Conservation (phyloP, 2,329 filamentous ascomycete genomes). For the Trichothecium sympodiale region DNA sequence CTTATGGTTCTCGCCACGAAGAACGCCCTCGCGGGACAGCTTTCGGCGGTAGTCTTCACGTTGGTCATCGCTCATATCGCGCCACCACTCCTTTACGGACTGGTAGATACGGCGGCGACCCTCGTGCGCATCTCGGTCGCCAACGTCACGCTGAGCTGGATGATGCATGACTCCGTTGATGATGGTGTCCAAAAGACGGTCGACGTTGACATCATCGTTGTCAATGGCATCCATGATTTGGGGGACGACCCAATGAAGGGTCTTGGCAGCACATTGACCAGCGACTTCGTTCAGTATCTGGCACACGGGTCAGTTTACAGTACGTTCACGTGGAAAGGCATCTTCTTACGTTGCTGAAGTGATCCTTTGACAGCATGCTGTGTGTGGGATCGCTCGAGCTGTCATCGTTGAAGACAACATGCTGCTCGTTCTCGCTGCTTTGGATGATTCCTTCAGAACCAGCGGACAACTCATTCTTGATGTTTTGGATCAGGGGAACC, state of each 20-base stretch:
- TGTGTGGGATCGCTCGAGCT: slow-evolving; percentile 73
- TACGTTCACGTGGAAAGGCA: slow-evolving; percentile 2
- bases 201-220: slow-evolving; percentile 57
- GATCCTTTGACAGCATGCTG: slow-evolving; percentile 92
- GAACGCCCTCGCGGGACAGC: slow-evolving; percentile 68
- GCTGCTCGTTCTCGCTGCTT: slow-evolving; percentile 73
- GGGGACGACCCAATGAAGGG: slow-evolving; percentile 77
- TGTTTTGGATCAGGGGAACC: slow-evolving; percentile 73
- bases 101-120: slow-evolving; percentile 68
- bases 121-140: slow-evolving; percentile 59
- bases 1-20: slow-evolving; percentile 73
- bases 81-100: slow-evolving; percentile 80
- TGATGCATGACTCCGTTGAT: slow-evolving; percentile 79
- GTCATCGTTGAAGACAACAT: slow-evolving; percentile 77
- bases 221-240: slow-evolving; percentile 86
- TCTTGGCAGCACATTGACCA: slow-evolving; percentile 67
- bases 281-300: slow-evolving; percentile 76
- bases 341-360: slow-evolving; percentile 66
- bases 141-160: slow-evolving; percentile 63
- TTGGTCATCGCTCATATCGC: slow-evolving; percentile 47
- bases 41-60: slow-evolving; percentile 60
- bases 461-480: slow-evolving; percentile 76
- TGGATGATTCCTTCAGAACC: slow-evolving; percentile 82
- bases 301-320: too few relatives aligned
- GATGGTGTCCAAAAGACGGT: slow-evolving; percentile 63